These are phyloP conservation scores for Casuarina cunninghamiana DNA, from an alignment of 306 rosid species.

Conservation along the genomic window DNA sequence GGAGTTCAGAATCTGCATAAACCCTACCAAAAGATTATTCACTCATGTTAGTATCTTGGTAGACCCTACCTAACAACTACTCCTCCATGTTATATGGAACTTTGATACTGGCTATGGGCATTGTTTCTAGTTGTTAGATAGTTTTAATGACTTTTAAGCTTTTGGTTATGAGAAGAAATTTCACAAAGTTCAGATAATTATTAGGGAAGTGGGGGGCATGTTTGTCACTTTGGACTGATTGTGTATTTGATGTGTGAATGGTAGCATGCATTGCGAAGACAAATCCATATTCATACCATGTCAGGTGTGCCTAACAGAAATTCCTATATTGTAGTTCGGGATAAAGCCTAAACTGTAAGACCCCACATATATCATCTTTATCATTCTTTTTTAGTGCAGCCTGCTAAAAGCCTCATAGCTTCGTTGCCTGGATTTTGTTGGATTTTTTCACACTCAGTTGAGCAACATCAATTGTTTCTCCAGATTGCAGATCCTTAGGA, in stretches of 20 bases:
- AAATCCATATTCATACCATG: neutral
- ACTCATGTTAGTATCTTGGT: neutral
- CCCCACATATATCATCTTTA: neutral
- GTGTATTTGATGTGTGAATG: neutral
- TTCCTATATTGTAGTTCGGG: neutral
- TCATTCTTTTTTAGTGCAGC: neutral
- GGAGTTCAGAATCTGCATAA: neutral
- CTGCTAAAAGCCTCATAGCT: neutral
- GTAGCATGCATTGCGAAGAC: neutral
- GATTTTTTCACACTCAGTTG: neutral
- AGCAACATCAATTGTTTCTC: neutral
- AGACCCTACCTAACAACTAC: neutral
- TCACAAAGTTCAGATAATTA: neutral
- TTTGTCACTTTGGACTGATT: neutral
- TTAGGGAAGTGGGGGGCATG: neutral
- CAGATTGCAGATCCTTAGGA: neutral
- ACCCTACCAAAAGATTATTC: no score
- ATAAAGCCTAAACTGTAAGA: no score
- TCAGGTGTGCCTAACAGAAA: neutral
- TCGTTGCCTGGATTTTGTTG: neutral
- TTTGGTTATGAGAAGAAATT: neutral
- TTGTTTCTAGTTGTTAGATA: neutral
- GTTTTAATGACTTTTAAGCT: neutral
- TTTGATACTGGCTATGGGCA: neutral
- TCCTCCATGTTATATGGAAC: neutral